Conservation (phyloP, 2,329 filamentous ascomycete species). For the Aspergillus phoenicis region DNA sequence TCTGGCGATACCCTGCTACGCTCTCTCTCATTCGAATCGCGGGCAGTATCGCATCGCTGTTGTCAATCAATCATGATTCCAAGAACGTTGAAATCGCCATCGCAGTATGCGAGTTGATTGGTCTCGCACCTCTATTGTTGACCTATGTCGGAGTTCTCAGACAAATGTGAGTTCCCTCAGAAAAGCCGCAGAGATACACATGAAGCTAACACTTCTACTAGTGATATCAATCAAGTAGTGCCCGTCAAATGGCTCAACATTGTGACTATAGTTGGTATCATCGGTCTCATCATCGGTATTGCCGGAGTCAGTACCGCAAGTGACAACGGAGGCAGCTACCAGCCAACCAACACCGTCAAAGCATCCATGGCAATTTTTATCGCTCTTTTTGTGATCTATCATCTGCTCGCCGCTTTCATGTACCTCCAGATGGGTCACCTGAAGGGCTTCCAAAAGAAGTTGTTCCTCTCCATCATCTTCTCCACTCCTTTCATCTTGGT, state of each 20-base stretch:
- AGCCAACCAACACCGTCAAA: slow-evolving; percentile 19
- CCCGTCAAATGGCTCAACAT: slow-evolving; percentile 15
- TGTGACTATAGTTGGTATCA: slow-evolving; percentile 18
- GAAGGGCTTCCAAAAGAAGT: slow-evolving; percentile 26
- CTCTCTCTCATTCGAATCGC: slow-evolving; percentile 35
- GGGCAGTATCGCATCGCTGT: slow-evolving; percentile 29
- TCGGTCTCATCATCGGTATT: slow-evolving; percentile 31
- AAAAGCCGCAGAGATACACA: not conserved
- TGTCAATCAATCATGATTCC: slow-evolving; percentile 25
- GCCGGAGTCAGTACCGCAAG: slow-evolving; percentile 22
- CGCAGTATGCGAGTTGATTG: slow-evolving; percentile 33
- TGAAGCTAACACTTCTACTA: not conserved
- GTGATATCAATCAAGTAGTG: slow-evolving; percentile 20
- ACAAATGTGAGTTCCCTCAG: slow-evolving; percentile 30
- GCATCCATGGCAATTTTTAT: slow-evolving; percentile 30
- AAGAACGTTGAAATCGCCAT: slow-evolving; percentile 23
- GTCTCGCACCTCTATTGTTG: slow-evolving; percentile 32
- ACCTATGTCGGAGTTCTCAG: slow-evolving; percentile 31
- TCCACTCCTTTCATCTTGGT: slow-evolving; percentile 32
- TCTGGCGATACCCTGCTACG: slow-evolving; percentile 31
- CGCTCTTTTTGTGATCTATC: slow-evolving; percentile 24
- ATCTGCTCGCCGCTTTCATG: slow-evolving; percentile 18
- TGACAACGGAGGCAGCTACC: slow-evolving; percentile 3
- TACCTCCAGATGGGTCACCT: slow-evolving; percentile 16
- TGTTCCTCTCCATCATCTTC: slow-evolving; percentile 30